Conservation (phyloP, 2,329 filamentous ascomycete species). For the Lecanicillium sp. region DNA sequence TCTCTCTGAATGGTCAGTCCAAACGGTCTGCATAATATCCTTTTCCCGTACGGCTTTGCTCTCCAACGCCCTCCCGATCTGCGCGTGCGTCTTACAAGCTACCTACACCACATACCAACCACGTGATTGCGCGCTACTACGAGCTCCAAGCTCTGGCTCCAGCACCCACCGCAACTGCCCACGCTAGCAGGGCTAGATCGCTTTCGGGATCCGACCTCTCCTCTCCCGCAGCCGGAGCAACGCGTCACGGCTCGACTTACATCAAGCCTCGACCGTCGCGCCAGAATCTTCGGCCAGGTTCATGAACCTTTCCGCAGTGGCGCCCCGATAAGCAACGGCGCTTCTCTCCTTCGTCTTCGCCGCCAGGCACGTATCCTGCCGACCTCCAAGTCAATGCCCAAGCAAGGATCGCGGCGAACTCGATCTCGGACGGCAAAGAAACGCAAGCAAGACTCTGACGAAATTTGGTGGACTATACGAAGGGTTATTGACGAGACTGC, state of each 20-base stretch:
- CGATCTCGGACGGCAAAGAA: conserved; percentile 4
- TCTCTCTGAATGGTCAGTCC: no score
- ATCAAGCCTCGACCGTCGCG: conserved; percentile 22
- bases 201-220: neutral
- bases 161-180: neutral
- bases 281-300: conserved; percentile 17
- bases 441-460: conserved; percentile 9
- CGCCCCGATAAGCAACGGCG: neutral
- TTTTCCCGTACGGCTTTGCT: no score
- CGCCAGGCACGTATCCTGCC: neutral
- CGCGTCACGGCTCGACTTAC: conserved; percentile 22
- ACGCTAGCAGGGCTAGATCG: neutral
- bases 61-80: no score
- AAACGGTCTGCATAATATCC: no score
- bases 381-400: conserved; percentile 21
- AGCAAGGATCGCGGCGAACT: conserved; percentile 13
- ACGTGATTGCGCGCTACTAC: no score
- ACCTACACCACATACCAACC: neutral
- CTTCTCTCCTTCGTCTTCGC: no score
- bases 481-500: conserved; percentile 26
- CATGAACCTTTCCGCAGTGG: conserved; percentile 8
- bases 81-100: no score
- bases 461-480: conserved; percentile 26
- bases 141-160: neutral
- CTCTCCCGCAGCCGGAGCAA: neutral